phyloP scores from a whole-genome alignment of 208 protist species.

The Leishmania turanica region DNA sequence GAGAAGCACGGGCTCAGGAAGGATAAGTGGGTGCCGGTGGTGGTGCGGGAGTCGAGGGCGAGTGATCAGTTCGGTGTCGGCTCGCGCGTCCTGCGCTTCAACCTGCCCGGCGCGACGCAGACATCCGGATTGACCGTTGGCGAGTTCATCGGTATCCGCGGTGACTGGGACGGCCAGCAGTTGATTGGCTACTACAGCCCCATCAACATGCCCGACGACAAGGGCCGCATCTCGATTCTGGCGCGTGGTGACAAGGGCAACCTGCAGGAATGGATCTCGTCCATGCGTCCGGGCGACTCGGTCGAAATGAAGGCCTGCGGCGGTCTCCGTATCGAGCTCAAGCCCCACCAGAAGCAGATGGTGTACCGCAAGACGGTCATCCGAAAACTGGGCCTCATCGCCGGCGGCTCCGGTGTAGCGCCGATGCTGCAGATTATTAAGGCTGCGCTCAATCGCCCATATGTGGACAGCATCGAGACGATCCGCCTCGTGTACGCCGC shows the following conservation, averaged over 20 bases:
- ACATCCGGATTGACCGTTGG: conserved; percentile 62
- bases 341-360: conserved; percentile 48
- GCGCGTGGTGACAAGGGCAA: conserved; percentile 58
- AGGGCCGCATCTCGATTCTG: conserved; percentile 62
- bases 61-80: conserved; percentile 43
- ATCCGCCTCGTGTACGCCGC: conserved; percentile 73
- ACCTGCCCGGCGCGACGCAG: conserved; percentile 72
- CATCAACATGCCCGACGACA: conserved; percentile 71
- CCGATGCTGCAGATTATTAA: conserved; percentile 93
- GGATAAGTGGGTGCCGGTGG: conserved; percentile 45
- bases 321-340: conserved; percentile 50
- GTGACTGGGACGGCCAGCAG: conserved; percentile 53
- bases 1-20: conserved; percentile 47
- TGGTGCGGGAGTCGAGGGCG: conserved; percentile 52
- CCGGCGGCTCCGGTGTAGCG: conserved; percentile 89
- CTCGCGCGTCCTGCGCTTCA: conserved; percentile 69
- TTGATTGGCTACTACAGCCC: conserved; percentile 76
- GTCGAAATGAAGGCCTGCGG: conserved; percentile 83
- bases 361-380: conserved; percentile 32
- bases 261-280: conserved; percentile 59
- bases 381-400: conserved; percentile 65
- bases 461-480: conserved; percentile 52
- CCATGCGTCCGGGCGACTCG: conserved; percentile 67
- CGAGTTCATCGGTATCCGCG: conserved; percentile 74
- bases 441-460: conserved; percentile 74